A percentile compares a stretch with the other conserved stretches of the same genome.
These are phyloP conservation scores for Populus alba DNA, from an alignment of 345 rosid genomes.

Conservation along the genomic window DNA sequence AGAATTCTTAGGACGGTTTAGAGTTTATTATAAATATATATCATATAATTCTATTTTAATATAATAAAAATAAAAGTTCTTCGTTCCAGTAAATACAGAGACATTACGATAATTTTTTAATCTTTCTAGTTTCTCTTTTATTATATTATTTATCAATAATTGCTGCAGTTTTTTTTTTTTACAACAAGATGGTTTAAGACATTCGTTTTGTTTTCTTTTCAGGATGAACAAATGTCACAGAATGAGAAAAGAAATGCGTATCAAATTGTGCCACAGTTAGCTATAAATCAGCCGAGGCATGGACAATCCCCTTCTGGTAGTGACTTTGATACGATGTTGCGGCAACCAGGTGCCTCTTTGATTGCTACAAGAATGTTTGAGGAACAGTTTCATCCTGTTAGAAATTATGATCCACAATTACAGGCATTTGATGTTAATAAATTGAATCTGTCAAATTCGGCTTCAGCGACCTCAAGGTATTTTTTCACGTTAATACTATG, in stretches of 20 bases:
- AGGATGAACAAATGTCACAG: slow-evolving; percentile 5
- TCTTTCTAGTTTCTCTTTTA: too few species aligned
- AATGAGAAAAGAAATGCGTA: slow-evolving; percentile 7
- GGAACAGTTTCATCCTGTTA: slow-evolving; percentile 5
- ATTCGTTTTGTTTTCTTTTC: slow-evolving; percentile 11
- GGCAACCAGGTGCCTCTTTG: not conserved
- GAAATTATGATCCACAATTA: slow-evolving; percentile 10
- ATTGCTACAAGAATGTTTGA: slow-evolving; percentile 10
- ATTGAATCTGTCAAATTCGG: slow-evolving; percentile 4
- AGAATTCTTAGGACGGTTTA: too few species aligned
- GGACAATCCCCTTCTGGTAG: slow-evolving; percentile 7
- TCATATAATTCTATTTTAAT: too few species aligned
- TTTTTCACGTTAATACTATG: not conserved
- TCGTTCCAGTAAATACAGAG: too few species aligned
- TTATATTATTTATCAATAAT: too few species aligned
- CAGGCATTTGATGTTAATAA: slow-evolving; percentile 10
- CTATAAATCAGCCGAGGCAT: slow-evolving; percentile 11
- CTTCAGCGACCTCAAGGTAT: slow-evolving; percentile 21
- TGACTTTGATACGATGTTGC: slow-evolving; percentile 4
- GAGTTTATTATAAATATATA: too few species aligned
- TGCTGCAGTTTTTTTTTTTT: too few species aligned
- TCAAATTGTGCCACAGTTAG: not conserved
- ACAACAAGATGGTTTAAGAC: not conserved
- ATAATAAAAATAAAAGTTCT: too few species aligned
- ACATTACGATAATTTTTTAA: too few species aligned